A percentile compares a stretch with the other conserved stretches of the same genome.
These are phyloP conservation scores for Coelastrella sp. DNA, from an alignment of 139 green algal species.

Conservation along the genomic window DNA sequence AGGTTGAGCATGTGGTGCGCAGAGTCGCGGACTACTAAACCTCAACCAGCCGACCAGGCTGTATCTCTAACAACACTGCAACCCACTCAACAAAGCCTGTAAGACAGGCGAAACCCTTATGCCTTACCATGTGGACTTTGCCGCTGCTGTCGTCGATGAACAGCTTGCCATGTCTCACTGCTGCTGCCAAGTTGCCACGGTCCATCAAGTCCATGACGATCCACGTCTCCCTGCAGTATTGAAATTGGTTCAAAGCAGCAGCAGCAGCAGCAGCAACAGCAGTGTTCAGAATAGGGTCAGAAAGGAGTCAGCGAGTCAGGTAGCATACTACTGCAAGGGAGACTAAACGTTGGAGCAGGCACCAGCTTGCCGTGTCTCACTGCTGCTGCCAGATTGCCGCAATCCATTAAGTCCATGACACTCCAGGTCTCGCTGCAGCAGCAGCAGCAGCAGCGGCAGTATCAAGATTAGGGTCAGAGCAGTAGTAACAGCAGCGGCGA, in stretches of 20 bases:
- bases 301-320: too few relatives aligned
- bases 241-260: too few relatives aligned
- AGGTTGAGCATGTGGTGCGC: too few relatives aligned
- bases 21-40: too few relatives aligned
- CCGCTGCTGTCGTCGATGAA: not conserved
- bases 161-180: not conserved
- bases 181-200: constrained; percentile 28
- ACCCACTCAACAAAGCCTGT: not conserved
- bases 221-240: constrained; percentile 36
- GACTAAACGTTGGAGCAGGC: too few relatives aligned
- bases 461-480: too few relatives aligned
- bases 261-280: too few relatives aligned
- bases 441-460: not conserved
- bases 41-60: too few relatives aligned
- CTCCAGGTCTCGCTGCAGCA: constrained; percentile 38
- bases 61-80: too few relatives aligned
- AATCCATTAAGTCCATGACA: constrained; percentile 44
- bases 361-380: not conserved
- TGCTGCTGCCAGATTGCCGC: constrained; percentile 19
- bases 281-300: too few relatives aligned
- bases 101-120: not conserved
- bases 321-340: too few relatives aligned
- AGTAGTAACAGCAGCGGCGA: too few relatives aligned
- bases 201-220: constrained; percentile 50
- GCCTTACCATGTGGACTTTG: not conserved